phyloP scores from a whole-genome alignment of 2,329 filamentous ascomycete genomes.

The Periconia sp. region DNA sequence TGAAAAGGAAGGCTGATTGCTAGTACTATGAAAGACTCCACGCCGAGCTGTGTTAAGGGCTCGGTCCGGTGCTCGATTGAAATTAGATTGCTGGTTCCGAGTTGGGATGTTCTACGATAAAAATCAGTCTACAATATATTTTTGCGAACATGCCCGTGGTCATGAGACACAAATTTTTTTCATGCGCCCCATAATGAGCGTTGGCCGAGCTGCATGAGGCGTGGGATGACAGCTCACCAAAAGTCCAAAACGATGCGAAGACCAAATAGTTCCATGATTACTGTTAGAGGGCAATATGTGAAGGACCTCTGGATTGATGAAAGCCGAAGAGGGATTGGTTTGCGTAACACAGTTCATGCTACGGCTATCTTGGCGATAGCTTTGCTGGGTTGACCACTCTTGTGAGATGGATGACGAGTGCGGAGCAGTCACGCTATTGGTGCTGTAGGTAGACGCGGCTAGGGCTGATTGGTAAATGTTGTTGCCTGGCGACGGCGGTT shows the following conservation, averaged over 20 bases:
- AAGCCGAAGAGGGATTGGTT: background rate
- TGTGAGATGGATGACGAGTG: no score
- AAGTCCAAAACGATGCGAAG: conserved; percentile 8
- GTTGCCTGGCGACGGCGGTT: background rate
- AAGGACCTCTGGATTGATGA: background rate
- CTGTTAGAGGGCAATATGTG: background rate
- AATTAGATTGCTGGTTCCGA: no score
- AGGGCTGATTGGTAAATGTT: background rate
- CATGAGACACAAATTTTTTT: conserved; percentile 1
- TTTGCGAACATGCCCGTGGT: background rate
- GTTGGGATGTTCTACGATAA: background rate
- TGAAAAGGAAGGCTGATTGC: no score
- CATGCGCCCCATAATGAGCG: no score
- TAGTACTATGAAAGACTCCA: no score
- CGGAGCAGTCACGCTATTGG: background rate
- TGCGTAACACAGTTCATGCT: background rate
- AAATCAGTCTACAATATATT: conserved; percentile 1
- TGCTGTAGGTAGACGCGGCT: background rate
- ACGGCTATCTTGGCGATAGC: background rate
- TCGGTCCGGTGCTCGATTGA: no score
- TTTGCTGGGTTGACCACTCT: background rate
- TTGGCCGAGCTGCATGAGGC: conserved; percentile 7
- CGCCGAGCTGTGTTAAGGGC: no score
- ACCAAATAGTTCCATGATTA: background rate
- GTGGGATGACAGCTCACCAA: conserved; percentile 19